Conservation (phyloP, 2,329 filamentous ascomycete species). For the Arthrobotrys iridis region DNA sequence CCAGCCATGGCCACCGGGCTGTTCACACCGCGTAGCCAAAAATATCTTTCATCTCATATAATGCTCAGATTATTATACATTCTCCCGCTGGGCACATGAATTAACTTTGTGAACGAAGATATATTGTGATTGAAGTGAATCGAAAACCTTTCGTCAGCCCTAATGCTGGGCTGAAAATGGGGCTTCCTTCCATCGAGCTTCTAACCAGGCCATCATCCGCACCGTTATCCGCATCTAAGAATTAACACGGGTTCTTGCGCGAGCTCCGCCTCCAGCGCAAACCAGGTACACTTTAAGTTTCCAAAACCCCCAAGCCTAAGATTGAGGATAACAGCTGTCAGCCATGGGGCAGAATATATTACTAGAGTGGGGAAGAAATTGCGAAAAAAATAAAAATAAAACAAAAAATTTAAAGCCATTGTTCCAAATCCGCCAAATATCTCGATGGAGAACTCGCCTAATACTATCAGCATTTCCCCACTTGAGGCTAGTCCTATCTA, state of each 20-base stretch:
- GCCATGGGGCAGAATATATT: not conserved
- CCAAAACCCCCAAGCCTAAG: too few species aligned
- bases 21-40: conserved; percentile 17
- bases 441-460: not conserved
- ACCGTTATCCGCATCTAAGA: not conserved
- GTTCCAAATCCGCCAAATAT: not conserved
- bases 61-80: conserved; percentile 15
- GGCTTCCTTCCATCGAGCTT: too few species aligned
- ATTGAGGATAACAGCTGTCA: too few species aligned
- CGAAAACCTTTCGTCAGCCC: not conserved
- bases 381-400: too few species aligned
- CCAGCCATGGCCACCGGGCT: conserved; percentile 18
- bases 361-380: not conserved
- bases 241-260: conserved; percentile 7
- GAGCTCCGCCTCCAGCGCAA: conserved; percentile 1
- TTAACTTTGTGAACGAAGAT: not conserved
- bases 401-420: not conserved
- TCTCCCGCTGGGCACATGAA: not conserved
- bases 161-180: conserved; percentile 2
- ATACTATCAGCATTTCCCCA: not conserved
- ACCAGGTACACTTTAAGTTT: not conserved
- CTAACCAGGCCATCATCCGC: not conserved
- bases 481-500: not conserved
- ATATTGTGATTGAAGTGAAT: too few species aligned
- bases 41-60: conserved; percentile 13